Conservation (phyloP, 2,329 filamentous ascomycete species). For the Chaetomiaceae sp. region DNA sequence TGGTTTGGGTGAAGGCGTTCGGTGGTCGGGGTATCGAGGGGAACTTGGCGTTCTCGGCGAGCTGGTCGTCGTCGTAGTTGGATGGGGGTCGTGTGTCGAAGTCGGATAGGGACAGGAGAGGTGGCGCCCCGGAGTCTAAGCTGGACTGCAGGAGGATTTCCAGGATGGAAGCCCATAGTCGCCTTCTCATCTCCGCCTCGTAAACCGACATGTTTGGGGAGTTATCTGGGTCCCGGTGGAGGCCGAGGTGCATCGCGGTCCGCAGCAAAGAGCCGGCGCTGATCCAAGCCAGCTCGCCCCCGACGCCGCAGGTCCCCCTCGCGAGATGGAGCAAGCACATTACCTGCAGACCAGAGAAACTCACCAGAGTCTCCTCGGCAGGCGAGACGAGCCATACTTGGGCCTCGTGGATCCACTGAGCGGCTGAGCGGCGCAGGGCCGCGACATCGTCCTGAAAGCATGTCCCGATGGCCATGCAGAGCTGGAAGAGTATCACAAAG, state of each 20-base stretch:
- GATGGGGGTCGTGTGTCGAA: constrained; percentile 48
- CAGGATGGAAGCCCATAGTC: constrained; percentile 53
- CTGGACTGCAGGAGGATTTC: constrained; percentile 51
- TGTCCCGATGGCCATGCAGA: constrained; percentile 50
- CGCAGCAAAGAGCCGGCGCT: constrained; percentile 47
- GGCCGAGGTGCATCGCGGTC: constrained; percentile 53
- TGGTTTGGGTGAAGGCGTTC: constrained; percentile 43
- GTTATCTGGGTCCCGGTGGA: constrained; percentile 52
- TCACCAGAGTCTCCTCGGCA: constrained; percentile 46
- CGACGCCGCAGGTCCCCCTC: constrained; percentile 43
- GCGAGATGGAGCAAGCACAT: constrained; percentile 49
- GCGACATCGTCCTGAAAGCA: constrained; percentile 44
- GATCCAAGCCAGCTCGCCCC: constrained; percentile 50
- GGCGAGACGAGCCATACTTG: constrained; percentile 47
- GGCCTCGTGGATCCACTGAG: constrained; percentile 50
- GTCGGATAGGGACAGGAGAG: constrained; percentile 42
- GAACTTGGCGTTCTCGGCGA: constrained; percentile 35
- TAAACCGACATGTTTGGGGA: constrained; percentile 45
- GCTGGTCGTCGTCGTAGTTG: constrained; percentile 49
- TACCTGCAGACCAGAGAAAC: constrained; percentile 46
- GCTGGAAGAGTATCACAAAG: constrained; percentile 51
- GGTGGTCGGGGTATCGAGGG: constrained; percentile 22
- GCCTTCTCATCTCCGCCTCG: constrained; percentile 49
- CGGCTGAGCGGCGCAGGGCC: constrained; percentile 39
- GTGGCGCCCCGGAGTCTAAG: constrained; percentile 47